Percentiles rank a stretch among this genome's conserved stretches.
phyloP scores from a whole-genome alignment of 2,329 filamentous ascomycete species.

The Microcyclosporella mali region DNA sequence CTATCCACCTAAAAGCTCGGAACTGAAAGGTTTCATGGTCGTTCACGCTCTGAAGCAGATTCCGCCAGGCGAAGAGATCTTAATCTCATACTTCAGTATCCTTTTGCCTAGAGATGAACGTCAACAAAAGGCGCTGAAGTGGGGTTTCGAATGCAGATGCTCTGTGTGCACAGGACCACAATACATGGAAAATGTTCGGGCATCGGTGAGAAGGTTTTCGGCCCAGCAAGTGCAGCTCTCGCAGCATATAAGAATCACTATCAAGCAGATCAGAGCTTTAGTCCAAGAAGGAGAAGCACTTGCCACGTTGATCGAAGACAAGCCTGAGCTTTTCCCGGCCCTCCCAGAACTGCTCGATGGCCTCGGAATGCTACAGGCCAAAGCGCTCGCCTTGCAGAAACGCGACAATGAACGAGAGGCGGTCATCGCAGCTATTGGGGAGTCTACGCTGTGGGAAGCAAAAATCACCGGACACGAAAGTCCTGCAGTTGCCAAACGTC shows the following conservation, averaged over 20 bases:
- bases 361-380: constrained; percentile 16
- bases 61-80: constrained; percentile 15
- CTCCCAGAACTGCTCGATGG: constrained; percentile 18
- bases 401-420: constrained; percentile 9
- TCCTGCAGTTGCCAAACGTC: constrained; percentile 12
- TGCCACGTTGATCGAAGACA: not conserved
- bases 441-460: constrained; percentile 14
- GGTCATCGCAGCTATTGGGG: constrained; percentile 10
- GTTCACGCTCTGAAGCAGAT: constrained; percentile 16
- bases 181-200: constrained; percentile 8
- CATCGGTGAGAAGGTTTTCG: constrained; percentile 11
- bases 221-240: constrained; percentile 6
- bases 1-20: constrained; percentile 5
- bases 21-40: constrained; percentile 13
- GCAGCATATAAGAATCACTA: constrained; percentile 1
- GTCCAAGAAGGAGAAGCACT: constrained; percentile 6
- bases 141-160: constrained; percentile 20
- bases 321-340: constrained; percentile 12
- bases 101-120: constrained; percentile 16
- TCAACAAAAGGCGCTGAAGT: constrained; percentile 15
- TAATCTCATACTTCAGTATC: constrained; percentile 22
- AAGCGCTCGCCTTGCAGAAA: constrained; percentile 9
- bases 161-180: constrained; percentile 13
- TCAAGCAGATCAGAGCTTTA: constrained; percentile 9
- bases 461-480: constrained; percentile 16